These are phyloP conservation scores for Tetraselmis chui DNA, from an alignment of 139 green algal species.

Conservation along the genomic window DNA sequence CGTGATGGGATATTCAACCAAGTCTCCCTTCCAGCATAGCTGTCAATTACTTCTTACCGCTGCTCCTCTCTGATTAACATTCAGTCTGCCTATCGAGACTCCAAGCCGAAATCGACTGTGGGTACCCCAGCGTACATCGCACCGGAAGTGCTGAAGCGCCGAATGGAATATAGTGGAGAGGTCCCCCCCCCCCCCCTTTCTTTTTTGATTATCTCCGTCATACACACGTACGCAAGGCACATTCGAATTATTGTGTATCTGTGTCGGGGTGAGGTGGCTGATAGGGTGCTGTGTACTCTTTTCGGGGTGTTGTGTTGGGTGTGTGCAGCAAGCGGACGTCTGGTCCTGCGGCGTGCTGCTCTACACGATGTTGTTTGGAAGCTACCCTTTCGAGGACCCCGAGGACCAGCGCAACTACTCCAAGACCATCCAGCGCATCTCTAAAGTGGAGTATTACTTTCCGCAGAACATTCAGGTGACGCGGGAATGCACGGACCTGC, in stretches of 20 bases:
- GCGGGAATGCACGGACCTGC: slow-evolving; percentile 29
- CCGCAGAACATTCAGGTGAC: slow-evolving; percentile 17
- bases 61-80: too few relatives aligned
- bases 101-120: slow-evolving; percentile 48
- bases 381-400: slow-evolving; percentile 56
- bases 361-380: slow-evolving; percentile 75
- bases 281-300: too few relatives aligned
- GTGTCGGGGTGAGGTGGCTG: too few relatives aligned
- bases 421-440: slow-evolving; percentile 29
- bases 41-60: too few relatives aligned
- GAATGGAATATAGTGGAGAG: slow-evolving; percentile 25
- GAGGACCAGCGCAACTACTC: slow-evolving; percentile 22
- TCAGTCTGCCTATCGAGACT: slow-evolving; percentile 7
- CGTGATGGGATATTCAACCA: too few relatives aligned
- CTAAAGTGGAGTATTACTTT: slow-evolving; percentile 41
- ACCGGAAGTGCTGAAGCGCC: slow-evolving; percentile 32
- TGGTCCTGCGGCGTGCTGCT: slow-evolving; percentile 62
- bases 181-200: slow-evolving; percentile 1
- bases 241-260: too few relatives aligned
- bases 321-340: slow-evolving; percentile 52
- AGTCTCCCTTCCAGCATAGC: too few relatives aligned
- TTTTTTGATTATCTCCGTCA: too few relatives aligned
- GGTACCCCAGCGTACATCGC: slow-evolving; percentile 61
- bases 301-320: too few relatives aligned
- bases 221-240: too few relatives aligned